Conservation (phyloP, 2,329 filamentous ascomycete species). For the Clarireedia homoeocarpa region DNA sequence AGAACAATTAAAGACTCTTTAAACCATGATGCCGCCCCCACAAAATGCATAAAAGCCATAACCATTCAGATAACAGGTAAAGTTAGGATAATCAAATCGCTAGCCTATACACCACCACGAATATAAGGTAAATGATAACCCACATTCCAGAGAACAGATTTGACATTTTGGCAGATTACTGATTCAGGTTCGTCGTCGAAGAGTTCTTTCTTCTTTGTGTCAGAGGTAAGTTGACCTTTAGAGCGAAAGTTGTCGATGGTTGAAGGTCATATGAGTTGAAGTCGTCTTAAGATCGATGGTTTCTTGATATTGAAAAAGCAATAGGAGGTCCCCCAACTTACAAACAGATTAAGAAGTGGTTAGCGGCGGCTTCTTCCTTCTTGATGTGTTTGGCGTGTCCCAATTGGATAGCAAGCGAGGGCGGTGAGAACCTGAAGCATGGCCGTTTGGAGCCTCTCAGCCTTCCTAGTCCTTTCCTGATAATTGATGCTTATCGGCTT, state of each 20-base stretch:
- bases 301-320: constrained; percentile 8
- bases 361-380: constrained; percentile 8
- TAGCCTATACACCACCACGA: not conserved
- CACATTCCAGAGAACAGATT: constrained; percentile 31
- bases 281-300: constrained; percentile 1
- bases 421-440: not conserved
- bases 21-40: not conserved
- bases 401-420: constrained; percentile 3
- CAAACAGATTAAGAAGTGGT: constrained; percentile 3
- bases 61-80: not conserved
- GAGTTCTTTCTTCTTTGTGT: not conserved
- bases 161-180: constrained; percentile 22
- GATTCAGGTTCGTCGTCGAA: not conserved
- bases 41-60: not conserved
- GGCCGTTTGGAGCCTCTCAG: too few species aligned
- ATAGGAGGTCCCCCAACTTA: constrained; percentile 6
- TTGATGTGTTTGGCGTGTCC: not conserved
- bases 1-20: not conserved
- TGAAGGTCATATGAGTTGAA: not conserved
- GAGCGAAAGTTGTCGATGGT: not conserved
- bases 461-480: too few species aligned
- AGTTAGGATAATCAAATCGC: constrained; percentile 2
- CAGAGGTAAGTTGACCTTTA: not conserved
- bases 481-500: too few species aligned
- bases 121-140: constrained; percentile 15